Percentiles rank a stretch among this genome's conserved stretches.
Conservation (phyloP, 1,284 basidiomycete genomes). For the Tausonia pullulans region DNA sequence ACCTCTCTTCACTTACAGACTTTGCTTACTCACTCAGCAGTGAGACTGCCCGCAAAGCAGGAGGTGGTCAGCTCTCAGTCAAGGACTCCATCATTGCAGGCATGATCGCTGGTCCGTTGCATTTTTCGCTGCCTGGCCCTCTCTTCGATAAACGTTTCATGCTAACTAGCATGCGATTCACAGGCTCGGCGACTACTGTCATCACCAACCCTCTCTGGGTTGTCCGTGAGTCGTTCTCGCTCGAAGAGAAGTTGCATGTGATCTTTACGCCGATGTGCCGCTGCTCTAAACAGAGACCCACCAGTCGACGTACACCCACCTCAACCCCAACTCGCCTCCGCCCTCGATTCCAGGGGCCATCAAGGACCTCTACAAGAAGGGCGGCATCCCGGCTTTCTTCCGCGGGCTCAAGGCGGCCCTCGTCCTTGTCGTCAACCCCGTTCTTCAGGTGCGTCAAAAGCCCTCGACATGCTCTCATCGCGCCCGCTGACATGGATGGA, state of each 20-base stretch:
- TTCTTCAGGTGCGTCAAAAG: conserved; percentile 46
- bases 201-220: conserved; percentile 94
- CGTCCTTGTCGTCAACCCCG: conserved; percentile 87
- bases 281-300: conserved; percentile 47
- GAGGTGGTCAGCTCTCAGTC: conserved; percentile 30
- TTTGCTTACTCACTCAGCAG: conserved; percentile 37
- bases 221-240: conserved; percentile 36
- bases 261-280: background rate
- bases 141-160: background rate
- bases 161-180: background rate
- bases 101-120: conserved; percentile 61
- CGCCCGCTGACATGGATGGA: background rate
- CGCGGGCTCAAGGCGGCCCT: conserved; percentile 92
- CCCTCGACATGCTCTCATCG: too few relatives aligned
- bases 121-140: background rate
- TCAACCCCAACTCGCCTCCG: conserved; percentile 19
- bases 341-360: conserved; percentile 60
- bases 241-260: background rate
- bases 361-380: conserved; percentile 59
- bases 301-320: conserved; percentile 58
- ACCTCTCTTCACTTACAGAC: conserved; percentile 43
- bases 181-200: conserved; percentile 80
- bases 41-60: conserved; percentile 24
- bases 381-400: conserved; percentile 76
- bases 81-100: conserved; percentile 79